Evolutionary conservation across 495 filamentous ascomycete genomes (phyloP).

Genomic region (Penicillium steckii): DNA sequence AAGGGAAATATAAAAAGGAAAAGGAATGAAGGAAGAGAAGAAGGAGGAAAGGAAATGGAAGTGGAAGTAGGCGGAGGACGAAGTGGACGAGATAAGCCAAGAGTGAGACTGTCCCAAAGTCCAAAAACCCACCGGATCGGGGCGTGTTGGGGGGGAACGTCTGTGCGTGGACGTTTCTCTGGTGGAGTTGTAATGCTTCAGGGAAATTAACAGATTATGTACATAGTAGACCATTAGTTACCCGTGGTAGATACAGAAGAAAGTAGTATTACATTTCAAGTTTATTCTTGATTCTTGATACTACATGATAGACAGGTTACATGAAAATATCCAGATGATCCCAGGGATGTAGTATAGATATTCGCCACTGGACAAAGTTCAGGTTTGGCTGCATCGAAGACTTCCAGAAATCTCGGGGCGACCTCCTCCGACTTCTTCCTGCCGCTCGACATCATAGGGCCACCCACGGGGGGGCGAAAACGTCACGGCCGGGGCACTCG

Average conservation of each 20-base stretch:
- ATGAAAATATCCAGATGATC: no score
- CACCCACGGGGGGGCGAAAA: not conserved
- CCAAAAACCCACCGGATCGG: no score
- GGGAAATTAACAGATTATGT: not conserved
- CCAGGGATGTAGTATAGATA: no score
- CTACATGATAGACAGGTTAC: no score
- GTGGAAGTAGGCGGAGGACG: slow-evolving; percentile 3
- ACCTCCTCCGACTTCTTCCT: not conserved
- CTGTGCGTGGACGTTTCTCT: not conserved
- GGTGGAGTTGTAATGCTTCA: no score
- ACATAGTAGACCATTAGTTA: no score
- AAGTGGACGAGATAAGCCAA: slow-evolving; percentile 3
- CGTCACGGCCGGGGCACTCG: not conserved
- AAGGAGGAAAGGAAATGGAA: slow-evolving; percentile 5
- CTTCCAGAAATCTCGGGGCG: not conserved
- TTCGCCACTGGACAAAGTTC: no score
- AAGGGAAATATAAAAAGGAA: not conserved
- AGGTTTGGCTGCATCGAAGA: not conserved
- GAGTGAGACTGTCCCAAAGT: slow-evolving; percentile 4
- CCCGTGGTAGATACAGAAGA: no score
- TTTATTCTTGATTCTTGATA: no score
- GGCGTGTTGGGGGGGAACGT: no score
- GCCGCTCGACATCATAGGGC: not conserved
- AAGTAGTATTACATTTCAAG: no score
- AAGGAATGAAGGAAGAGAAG: not conserved